phyloP scores from a whole-genome alignment of 768 basidiomycete genomes.

The Collybia sordida region DNA sequence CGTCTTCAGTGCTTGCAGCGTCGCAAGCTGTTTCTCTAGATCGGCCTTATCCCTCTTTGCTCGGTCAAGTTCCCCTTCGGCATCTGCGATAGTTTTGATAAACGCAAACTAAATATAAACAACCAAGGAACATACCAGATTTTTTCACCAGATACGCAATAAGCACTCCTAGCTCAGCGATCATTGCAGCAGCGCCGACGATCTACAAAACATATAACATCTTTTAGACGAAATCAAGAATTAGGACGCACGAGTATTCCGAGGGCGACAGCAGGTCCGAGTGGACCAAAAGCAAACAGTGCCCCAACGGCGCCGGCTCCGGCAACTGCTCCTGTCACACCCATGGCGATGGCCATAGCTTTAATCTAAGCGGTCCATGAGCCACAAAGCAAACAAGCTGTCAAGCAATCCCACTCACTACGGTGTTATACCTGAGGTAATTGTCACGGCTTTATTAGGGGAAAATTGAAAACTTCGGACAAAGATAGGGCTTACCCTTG shows the following conservation, averaged over 20 bases:
- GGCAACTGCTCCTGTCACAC: not conserved
- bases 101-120: no score
- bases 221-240: not conserved
- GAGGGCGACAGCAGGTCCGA: not conserved
- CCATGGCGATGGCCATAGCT: not conserved
- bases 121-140: no score
- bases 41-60: no score
- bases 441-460: not conserved
- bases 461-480: not conserved
- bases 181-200: not conserved
- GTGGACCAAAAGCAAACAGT: not conserved
- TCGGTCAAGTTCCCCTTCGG: no score
- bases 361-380: not conserved
- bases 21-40: no score
- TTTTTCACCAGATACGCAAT: no score
- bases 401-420: not conserved
- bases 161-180: no score
- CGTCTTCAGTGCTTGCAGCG: no score
- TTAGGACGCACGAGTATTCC: not conserved
- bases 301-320: not conserved
- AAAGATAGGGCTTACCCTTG: not conserved
- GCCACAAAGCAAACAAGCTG: not conserved
- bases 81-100: no score
- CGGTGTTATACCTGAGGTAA: not conserved
- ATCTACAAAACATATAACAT: not conserved